A percentile compares a stretch with the other conserved stretches of the same genome.
Conservation (phyloP, 1,284 basidiomycete genomes). For the Crepidotus sp. region DNA sequence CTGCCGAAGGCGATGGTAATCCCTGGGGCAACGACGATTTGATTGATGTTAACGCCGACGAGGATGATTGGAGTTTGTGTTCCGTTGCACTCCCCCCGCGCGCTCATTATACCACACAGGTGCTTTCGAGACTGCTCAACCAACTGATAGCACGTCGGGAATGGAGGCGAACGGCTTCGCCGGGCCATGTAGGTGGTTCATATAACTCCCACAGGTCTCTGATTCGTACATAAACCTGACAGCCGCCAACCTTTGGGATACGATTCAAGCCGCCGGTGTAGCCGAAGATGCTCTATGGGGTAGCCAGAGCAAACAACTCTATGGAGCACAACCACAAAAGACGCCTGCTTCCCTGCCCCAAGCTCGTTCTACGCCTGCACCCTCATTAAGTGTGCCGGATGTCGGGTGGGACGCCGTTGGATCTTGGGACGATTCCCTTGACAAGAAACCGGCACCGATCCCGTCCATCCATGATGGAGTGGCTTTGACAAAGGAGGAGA, state of each 20-base stretch:
- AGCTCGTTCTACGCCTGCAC: slow-evolving; percentile 2
- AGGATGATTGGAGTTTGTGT: slow-evolving; percentile 82
- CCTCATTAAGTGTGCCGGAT: not conserved
- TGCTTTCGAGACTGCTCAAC: slow-evolving; percentile 72
- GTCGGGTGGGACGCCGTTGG: slow-evolving; percentile 19
- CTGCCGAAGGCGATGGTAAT: slow-evolving; percentile 38
- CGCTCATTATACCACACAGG: slow-evolving; percentile 34
- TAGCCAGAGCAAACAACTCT: not conserved
- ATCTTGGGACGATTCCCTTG: slow-evolving; percentile 19
- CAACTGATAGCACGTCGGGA: not conserved
- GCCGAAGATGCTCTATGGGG: slow-evolving; percentile 2
- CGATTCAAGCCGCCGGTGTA: not conserved
- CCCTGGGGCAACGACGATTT: slow-evolving; percentile 72
- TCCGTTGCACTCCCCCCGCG: no score
- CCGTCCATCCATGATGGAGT: slow-evolving; percentile 22
- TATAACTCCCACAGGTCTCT: not conserved
- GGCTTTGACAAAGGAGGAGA: slow-evolving; percentile 76
- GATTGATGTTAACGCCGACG: slow-evolving; percentile 86
- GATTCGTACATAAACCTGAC: not conserved
- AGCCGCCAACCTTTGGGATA: slow-evolving; percentile 11
- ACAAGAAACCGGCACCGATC: slow-evolving; percentile 9
- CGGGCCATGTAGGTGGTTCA: not conserved
- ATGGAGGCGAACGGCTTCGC: slow-evolving; percentile 13
- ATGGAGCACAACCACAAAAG: not conserved
- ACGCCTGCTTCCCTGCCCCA: not conserved